Base-by-base conservation (phyloP, 2,329 filamentous ascomycete genomes). In the Fusarium proliferatum region DNA sequence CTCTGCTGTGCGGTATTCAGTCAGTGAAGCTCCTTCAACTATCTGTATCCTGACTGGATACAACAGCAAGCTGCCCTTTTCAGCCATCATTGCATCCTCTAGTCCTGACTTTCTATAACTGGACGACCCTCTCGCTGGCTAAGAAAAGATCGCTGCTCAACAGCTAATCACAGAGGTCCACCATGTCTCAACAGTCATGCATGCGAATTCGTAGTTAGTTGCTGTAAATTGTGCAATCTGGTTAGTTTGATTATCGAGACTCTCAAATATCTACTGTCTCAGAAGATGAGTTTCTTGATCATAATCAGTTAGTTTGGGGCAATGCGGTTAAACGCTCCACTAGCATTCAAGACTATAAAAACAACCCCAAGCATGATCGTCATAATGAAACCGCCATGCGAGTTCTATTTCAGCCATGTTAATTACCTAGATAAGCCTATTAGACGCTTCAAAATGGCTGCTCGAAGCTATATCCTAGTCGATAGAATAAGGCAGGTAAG, bases 311-410 rank as follows among this genome's bases (percentile, higher is more conserved):
- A 62, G 52, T 63, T 38, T 67, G 42, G 56, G n/a, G 17, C 16
- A 34, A 21, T 52, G 21, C 11, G 17, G 36, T 67, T 64, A 69
- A 33, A 46, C 53, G 57, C 69, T 69, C 65, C 64, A 67, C 55
- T 57, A 38, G 21, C 58, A 62, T 23, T 34, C 49, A 51, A 30
- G 21, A 52, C 67, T 45, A 64, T 58, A 64, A 69, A 69, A 69
- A 53, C 64, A 69, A 28, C 26, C 52, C 48, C 42, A 61, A 69
- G 59, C 57, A 66, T 57, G 64, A 73, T 72, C 70, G 56, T 69
- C 70, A 66, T 69, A 69, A 65, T 72, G 56, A 60, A 65, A 58
- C 58, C 56, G 59, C 53, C 60, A 38, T 64, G 58, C 43, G 68
- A 52, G 34, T 55, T 48, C 46, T 52, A 72, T 38, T 41, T 67